Percentiles rank a stretch among this genome's conserved stretches.
Conservation (phyloP, 164 flowering plant genomes). For the Vitis amurensis region DNA sequence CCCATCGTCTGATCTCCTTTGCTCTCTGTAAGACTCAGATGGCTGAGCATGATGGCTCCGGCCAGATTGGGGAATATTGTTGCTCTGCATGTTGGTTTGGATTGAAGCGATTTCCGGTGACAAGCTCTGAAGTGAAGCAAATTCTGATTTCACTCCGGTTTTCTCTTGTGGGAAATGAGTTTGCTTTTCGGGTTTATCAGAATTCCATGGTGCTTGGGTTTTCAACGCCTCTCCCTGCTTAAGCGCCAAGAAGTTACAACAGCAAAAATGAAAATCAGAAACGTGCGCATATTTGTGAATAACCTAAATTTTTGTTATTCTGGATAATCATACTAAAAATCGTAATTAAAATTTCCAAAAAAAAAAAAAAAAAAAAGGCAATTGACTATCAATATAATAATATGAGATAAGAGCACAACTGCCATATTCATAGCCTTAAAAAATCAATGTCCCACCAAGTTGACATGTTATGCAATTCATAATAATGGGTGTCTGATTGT, state of each 20-base stretch:
- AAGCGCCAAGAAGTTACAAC: neutral
- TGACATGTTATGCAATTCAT: too few relatives aligned
- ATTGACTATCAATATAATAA: too few relatives aligned
- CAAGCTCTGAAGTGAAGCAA: conserved; percentile 22
- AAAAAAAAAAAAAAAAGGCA: too few relatives aligned
- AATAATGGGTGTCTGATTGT: too few relatives aligned
- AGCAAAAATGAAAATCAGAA: neutral
- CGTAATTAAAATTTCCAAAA: too few relatives aligned
- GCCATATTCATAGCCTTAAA: too few relatives aligned
- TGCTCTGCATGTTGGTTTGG: conserved; percentile 20
- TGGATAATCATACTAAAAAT: too few relatives aligned
- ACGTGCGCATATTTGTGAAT: too few relatives aligned
- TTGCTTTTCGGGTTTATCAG: conserved; percentile 26
- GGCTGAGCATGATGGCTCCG: conserved; percentile 30
- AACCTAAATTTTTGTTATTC: too few relatives aligned
- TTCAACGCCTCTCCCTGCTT: conserved; percentile 32
- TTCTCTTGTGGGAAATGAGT: conserved; percentile 23
- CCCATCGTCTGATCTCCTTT: conserved; percentile 71
- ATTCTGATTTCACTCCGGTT: conserved; percentile 33
- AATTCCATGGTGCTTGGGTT: conserved; percentile 37
- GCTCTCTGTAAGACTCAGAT: conserved; percentile 45
- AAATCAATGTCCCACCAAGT: too few relatives aligned
- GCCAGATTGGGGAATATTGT: conserved; percentile 18
- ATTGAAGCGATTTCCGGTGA: conserved; percentile 20
- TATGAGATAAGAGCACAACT: too few relatives aligned